Conservation (phyloP, 2,329 filamentous ascomycete genomes). For the Verticillium tricorpus region DNA sequence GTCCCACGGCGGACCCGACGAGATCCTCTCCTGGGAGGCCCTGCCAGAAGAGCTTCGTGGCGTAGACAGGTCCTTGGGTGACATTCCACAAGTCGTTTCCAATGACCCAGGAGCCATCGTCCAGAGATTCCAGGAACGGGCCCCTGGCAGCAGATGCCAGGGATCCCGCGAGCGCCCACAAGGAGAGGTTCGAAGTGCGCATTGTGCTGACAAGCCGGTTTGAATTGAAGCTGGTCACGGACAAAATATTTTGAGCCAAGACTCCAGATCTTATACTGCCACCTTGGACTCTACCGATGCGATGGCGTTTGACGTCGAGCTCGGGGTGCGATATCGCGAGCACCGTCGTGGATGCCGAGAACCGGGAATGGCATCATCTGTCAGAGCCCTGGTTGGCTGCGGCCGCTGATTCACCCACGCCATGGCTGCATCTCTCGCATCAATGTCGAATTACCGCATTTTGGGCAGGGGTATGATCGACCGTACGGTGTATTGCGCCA, state of each 20-base stretch:
- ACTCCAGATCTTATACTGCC: not conserved
- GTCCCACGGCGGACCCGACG: conserved; percentile 9
- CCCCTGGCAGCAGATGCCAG: conserved; percentile 6
- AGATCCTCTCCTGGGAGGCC: conserved; percentile 10
- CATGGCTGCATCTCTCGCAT: not conserved
- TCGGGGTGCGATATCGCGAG: not conserved
- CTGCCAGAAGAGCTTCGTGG: conserved; percentile 10
- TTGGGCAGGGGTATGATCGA: not conserved
- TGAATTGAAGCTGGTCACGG: not conserved
- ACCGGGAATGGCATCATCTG: not conserved
- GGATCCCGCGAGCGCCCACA: not conserved
- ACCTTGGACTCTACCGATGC: not conserved
- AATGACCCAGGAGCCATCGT: conserved; percentile 10
- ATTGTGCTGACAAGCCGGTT: not conserved
- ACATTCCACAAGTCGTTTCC: conserved; percentile 14
- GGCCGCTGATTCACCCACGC: not conserved
- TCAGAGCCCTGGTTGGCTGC: not conserved
- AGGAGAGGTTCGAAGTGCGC: conserved; percentile 1
- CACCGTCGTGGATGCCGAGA: not conserved
- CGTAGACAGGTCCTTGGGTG: conserved; percentile 10
- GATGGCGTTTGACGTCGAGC: not conserved
- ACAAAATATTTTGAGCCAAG: not conserved
- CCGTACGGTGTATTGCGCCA: not conserved
- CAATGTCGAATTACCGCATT: not conserved
- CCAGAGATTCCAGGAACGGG: conserved; percentile 8